Base-by-base conservation (phyloP, 345 rosid genomes). In the Brassica cretica region DNA sequence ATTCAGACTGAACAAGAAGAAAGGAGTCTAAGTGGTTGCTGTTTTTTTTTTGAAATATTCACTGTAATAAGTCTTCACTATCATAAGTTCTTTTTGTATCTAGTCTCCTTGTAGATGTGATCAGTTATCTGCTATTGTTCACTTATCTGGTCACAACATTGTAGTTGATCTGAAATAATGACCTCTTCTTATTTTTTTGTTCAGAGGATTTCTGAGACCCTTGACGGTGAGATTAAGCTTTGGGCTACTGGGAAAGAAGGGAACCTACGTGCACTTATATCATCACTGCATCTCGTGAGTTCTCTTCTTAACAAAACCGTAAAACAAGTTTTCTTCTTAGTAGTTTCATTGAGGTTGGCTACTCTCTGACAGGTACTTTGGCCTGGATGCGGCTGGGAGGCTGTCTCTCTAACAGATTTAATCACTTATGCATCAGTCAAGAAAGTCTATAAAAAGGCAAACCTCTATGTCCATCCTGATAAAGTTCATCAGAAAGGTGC, bases 1-100 rank as follows among this genome's bases (percentile, higher is more conserved):
- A 25, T 60, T 60, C 64, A 60, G 33, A 60, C 11, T 60, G 64
- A 60, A 60, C 33, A 60, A 24, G 64, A 60, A 60, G 64, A 60
- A 60, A 60, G 33, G 15, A 60, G 32, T 60, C 33, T 25, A 60
- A 60, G 64, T 58, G 63, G 0, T 58, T 44, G 30, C 32, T 59
- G 64, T 24, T 59, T 59, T 58, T 58, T 33, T 33, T 7, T 35
- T 35, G 64, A 59, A 6, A 56, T 53, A 2, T 2, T 49, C 16
- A 2, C 61, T 56, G 27, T 56, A 18, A 19, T 8, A 56, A 19
- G 11, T 56, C 27, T 19, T 59, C 32, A 24, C 64, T 21, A 59
- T 59, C 32, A 21, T 10, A 19, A 21, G 2, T 1, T 19, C 30
- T 56, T 5, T 56, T 6, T 18, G 29, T 56, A 55, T 19, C 5